Conservation (phyloP, 805 yeast genomes). For the Blastobotrys chiropterorum region DNA sequence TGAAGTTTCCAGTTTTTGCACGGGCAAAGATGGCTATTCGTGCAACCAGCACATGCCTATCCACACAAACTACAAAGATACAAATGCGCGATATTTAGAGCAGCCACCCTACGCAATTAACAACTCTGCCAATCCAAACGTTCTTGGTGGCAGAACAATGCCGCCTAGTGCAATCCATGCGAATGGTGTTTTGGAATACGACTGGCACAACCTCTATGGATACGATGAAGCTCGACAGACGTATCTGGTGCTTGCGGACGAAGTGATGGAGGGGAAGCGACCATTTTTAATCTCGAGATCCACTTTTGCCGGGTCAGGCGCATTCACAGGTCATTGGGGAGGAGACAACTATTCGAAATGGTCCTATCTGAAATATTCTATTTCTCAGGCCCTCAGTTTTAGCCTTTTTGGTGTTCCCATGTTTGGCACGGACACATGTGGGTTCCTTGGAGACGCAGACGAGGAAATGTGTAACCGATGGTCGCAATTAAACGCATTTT, state of each 20-base stretch:
- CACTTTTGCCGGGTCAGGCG: slow-evolving; percentile 82
- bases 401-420: slow-evolving; percentile 83
- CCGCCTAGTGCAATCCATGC: slow-evolving; percentile 72
- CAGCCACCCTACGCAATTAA: slow-evolving; percentile 37
- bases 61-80: too few relatives aligned
- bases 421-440: slow-evolving; percentile 93
- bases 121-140: slow-evolving; percentile 27
- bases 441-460: slow-evolving; percentile 80
- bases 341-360: slow-evolving; percentile 92
- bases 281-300: slow-evolving; percentile 85
- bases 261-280: slow-evolving; percentile 45
- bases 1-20: slow-evolving; percentile 66
- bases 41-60: too few relatives aligned
- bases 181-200: slow-evolving; percentile 79
- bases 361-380: slow-evolving; percentile 70
- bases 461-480: slow-evolving; percentile 49
- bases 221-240: slow-evolving; percentile 72
- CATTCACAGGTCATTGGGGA: slow-evolving; percentile 89
- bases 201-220: slow-evolving; percentile 82
- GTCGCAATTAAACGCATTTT: slow-evolving; percentile 33
- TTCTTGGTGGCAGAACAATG: slow-evolving; percentile 81
- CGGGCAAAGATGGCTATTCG: slow-evolving; percentile 28
- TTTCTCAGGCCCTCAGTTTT: slow-evolving; percentile 78
- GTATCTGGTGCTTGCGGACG: slow-evolving; percentile 50
- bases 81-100: slow-evolving; percentile 87